Percentiles rank a stretch among this genome's conserved stretches.
These are phyloP conservation scores for Chlorella sp. DNA, from an alignment of 139 green algal species.

Conservation along the genomic window DNA sequence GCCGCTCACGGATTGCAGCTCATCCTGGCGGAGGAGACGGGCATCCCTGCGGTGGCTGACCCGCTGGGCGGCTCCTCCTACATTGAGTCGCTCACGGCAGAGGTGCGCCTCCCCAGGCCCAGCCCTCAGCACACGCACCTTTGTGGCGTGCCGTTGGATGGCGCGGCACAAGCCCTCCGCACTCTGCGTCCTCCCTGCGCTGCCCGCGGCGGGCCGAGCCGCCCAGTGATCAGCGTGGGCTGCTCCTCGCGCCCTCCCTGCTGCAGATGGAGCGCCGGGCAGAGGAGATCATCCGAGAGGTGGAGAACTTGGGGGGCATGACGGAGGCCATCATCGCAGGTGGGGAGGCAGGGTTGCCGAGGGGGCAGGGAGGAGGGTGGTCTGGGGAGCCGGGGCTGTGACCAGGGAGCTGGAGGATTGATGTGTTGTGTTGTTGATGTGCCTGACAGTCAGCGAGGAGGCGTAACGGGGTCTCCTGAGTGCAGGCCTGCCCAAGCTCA, in stretches of 20 bases:
- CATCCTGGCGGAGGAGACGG: slow-evolving; percentile 67
- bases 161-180: too few species aligned
- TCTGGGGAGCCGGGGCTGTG: not conserved
- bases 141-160: too few species aligned
- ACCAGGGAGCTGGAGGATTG: not conserved
- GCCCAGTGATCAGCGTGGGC: too few species aligned
- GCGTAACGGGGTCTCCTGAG: not conserved
- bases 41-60: slow-evolving; percentile 63
- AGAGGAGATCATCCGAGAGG: slow-evolving; percentile 51
- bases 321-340: slow-evolving; percentile 63
- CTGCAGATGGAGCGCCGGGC: slow-evolving; percentile 54
- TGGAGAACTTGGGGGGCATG: slow-evolving; percentile 70
- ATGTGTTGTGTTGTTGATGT: not conserved
- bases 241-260: too few species aligned
- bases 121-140: too few species aligned
- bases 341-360: not conserved
- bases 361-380: not conserved
- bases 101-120: too few species aligned
- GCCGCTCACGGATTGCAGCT: too few species aligned
- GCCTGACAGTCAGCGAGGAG: not conserved
- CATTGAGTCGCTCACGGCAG: slow-evolving; percentile 64
- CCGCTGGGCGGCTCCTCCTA: slow-evolving; percentile 73
- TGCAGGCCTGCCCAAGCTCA: slow-evolving; percentile 38
- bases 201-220: too few species aligned
- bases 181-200: too few species aligned